A percentile compares a stretch with the other conserved stretches of the same genome.
Evolutionary conservation across 1,139 yeast genomes (phyloP).

Genomic region (Yamadazyma blattariae): DNA sequence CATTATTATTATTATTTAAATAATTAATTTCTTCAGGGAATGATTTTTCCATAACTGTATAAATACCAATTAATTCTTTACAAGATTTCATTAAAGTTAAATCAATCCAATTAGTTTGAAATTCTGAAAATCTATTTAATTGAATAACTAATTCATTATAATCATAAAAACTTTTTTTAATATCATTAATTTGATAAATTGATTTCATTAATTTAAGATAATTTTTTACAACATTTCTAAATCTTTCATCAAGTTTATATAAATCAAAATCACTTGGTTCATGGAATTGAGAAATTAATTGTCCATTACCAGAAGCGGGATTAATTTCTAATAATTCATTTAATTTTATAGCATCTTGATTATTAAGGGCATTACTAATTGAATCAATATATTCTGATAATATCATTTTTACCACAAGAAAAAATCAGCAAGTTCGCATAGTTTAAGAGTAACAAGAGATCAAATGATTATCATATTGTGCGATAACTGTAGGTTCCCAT

Average conservation of each 20-base stretch:
- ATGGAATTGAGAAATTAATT: conserved; percentile 25
- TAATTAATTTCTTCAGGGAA: conserved; percentile 26
- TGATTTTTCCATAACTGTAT: conserved; percentile 33
- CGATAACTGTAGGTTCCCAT: too few species aligned
- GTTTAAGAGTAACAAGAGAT: too few species aligned
- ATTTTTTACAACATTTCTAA: conserved; percentile 30
- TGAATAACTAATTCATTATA: conserved; percentile 43
- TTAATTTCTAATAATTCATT: conserved; percentile 31
- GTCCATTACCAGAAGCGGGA: conserved; percentile 29
- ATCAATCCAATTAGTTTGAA: conserved; percentile 66
- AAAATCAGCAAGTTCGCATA: too few species aligned
- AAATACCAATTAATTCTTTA: conserved; percentile 51
- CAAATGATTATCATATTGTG: too few species aligned
- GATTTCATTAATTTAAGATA: conserved; percentile 40
- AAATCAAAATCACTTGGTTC: conserved; percentile 42
- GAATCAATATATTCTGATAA: background rate
- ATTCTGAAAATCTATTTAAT: conserved; percentile 61
- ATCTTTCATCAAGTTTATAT: conserved; percentile 34
- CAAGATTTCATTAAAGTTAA: conserved; percentile 55
- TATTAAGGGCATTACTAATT: conserved; percentile 5
- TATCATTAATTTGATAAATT: conserved; percentile 33
- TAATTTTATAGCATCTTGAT: conserved; percentile 17
- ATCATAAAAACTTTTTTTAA: conserved; percentile 36
- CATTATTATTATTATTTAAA: conserved; percentile 4
- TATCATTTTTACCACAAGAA: too few species aligned